Conservation (phyloP, 2,329 filamentous ascomycete genomes). For the Colletotrichum sp. region DNA sequence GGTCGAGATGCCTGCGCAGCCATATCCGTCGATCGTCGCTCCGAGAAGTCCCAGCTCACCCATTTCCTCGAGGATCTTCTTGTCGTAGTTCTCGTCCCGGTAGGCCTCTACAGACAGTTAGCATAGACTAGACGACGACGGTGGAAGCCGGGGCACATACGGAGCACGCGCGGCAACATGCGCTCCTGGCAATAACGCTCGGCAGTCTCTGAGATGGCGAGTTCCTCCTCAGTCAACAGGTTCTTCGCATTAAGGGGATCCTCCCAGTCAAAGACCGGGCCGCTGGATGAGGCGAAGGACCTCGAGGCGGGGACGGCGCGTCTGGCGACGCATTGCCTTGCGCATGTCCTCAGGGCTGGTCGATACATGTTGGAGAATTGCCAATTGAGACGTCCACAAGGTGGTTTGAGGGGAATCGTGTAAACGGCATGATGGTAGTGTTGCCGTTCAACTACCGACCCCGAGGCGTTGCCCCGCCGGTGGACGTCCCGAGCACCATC, state of each 20-base stretch:
- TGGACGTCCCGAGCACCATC: constrained; percentile 16
- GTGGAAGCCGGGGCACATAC: constrained; percentile 53
- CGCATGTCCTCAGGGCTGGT: constrained; percentile 6
- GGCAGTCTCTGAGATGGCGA: constrained; percentile 88
- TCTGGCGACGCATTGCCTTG: constrained; percentile 17
- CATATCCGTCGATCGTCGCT: constrained; percentile 85
- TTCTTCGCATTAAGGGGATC: constrained; percentile 81
- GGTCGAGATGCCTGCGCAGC: constrained; percentile 85
- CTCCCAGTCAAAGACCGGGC: constrained; percentile 79
- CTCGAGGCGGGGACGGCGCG: constrained; percentile 25
- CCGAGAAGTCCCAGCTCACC: constrained; percentile 89
- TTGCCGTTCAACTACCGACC: not conserved
- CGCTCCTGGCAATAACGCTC: constrained; percentile 94
- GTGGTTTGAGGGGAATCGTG: not conserved
- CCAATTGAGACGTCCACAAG: not conserved
- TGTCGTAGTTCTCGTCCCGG: constrained; percentile 84
- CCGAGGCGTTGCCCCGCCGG: constrained; percentile 6
- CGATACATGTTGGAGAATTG: not conserved
- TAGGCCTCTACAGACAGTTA: constrained; percentile 69
- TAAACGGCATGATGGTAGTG: not conserved
- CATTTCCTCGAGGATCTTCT: constrained; percentile 88
- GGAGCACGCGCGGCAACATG: constrained; percentile 82
- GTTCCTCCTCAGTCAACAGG: constrained; percentile 87
- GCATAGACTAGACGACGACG: constrained; percentile 53
- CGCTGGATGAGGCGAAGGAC: constrained; percentile 38